Conservation (phyloP, 2,329 filamentous ascomycete genomes). For the Cytospora mali region DNA sequence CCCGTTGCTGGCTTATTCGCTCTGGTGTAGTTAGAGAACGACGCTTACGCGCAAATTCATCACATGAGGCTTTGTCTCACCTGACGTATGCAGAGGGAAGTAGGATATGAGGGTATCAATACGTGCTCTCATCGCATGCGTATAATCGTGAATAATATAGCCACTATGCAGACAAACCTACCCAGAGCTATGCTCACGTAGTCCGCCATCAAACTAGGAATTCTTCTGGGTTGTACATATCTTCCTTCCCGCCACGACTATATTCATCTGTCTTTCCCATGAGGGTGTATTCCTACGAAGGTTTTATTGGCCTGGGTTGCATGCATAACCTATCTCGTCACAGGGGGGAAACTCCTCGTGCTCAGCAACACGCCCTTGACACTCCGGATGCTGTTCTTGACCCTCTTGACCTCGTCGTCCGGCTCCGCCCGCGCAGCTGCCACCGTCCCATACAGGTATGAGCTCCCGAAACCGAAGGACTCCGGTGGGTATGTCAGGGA, state of each 20-base stretch:
- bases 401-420: conserved; percentile 71
- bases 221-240: neutral
- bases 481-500: conserved; percentile 52
- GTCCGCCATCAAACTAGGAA: neutral
- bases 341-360: conserved; percentile 70
- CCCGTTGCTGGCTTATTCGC: neutral
- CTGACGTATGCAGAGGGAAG: neutral
- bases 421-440: conserved; percentile 56
- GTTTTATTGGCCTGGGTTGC: neutral
- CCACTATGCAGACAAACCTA: neutral
- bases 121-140: neutral
- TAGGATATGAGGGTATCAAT: conserved; percentile 3
- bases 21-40: neutral
- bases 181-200: neutral
- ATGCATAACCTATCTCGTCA: conserved; percentile 34
- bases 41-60: neutral
- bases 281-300: neutral
- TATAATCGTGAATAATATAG: neutral
- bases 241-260: neutral
- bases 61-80: neutral
- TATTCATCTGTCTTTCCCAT: neutral
- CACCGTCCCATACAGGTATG: conserved; percentile 48
- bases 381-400: conserved; percentile 74
- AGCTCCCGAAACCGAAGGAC: conserved; percentile 42
- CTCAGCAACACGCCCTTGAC: conserved; percentile 80